A percentile compares a stretch with the other conserved stretches of the same genome.
These are phyloP conservation scores for Lachancea lanzarotensis DNA, from an alignment of 805 yeast species.

Conservation along the genomic window DNA sequence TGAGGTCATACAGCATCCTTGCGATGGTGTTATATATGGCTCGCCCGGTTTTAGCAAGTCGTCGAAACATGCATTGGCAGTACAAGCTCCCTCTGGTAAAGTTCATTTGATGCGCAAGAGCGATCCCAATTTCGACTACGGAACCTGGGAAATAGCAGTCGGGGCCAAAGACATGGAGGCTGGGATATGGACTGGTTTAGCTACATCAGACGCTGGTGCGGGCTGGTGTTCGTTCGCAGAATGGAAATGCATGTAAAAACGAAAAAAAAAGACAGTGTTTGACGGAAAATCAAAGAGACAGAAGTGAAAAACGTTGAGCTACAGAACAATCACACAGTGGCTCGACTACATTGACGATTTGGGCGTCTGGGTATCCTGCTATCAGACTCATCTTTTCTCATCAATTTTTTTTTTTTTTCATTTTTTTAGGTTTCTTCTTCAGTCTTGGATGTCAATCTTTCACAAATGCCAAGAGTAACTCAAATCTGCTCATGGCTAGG, in stretches of 20 bases:
- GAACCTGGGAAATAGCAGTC: constrained; percentile 54
- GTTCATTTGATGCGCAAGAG: constrained; percentile 51
- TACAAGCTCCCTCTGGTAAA: constrained; percentile 83
- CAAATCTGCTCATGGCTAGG: too few species aligned
- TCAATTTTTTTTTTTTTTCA: too few species aligned
- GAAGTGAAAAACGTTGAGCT: too few species aligned
- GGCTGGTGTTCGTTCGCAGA: constrained; percentile 89
- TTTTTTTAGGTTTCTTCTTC: too few species aligned
- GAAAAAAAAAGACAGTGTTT: not conserved
- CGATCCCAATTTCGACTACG: constrained; percentile 42
- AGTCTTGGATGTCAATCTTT: too few species aligned
- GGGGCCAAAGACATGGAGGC: constrained; percentile 48
- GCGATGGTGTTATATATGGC: constrained; percentile 38
- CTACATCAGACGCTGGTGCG: constrained; percentile 65
- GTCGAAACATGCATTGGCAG: constrained; percentile 49
- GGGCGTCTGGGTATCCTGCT: too few species aligned
- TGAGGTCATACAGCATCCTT: constrained; percentile 54
- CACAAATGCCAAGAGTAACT: too few species aligned
- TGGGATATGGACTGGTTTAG: constrained; percentile 81
- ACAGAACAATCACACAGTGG: too few species aligned
- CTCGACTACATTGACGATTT: too few species aligned
- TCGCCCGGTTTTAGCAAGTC: constrained; percentile 24
- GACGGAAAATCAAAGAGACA: not conserved
- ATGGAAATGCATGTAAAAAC: constrained; percentile 68
- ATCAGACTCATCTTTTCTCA: too few species aligned